Percentiles rank a stretch among this genome's conserved stretches.
Evolutionary conservation across 2,329 filamentous ascomycete species (phyloP).

Genomic region (Diaporthe batatas): DNA sequence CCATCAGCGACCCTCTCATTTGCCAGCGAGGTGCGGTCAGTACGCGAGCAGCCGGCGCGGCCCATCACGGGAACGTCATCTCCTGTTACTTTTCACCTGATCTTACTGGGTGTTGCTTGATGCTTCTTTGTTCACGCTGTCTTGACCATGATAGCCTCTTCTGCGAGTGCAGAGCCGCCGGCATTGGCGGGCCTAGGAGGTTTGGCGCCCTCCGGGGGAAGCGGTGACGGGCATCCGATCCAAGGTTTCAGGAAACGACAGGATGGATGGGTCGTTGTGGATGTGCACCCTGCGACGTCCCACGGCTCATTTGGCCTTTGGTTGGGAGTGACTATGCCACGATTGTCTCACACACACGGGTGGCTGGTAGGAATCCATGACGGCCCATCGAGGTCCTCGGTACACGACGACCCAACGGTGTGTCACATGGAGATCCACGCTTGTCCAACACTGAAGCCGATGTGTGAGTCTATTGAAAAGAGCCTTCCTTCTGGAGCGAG

Average conservation of each 20-base stretch:
- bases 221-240: constrained; percentile 14
- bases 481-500: too few relatives aligned
- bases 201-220: neutral
- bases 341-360: constrained; percentile 2
- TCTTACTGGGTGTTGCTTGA: neutral
- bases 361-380: constrained; percentile 4
- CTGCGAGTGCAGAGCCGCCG: neutral
- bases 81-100: constrained; percentile 9
- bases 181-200: constrained; percentile 1
- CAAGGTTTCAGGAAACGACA: constrained; percentile 24
- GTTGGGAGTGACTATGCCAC: neutral
- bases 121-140: constrained; percentile 3
- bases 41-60: neutral
- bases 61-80: neutral
- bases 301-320: neutral
- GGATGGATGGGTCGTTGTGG: constrained; percentile 9
- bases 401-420: neutral
- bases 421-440: constrained; percentile 7
- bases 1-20: constrained; percentile 25
- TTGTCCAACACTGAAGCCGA: neutral
- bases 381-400: constrained; percentile 9
- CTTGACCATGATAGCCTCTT: neutral
- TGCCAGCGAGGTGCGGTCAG: neutral
- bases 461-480: neutral
- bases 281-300: constrained; percentile 18